Conservation (phyloP, 2,329 filamentous ascomycete species). For the Atkinsonella hypoxylon region DNA sequence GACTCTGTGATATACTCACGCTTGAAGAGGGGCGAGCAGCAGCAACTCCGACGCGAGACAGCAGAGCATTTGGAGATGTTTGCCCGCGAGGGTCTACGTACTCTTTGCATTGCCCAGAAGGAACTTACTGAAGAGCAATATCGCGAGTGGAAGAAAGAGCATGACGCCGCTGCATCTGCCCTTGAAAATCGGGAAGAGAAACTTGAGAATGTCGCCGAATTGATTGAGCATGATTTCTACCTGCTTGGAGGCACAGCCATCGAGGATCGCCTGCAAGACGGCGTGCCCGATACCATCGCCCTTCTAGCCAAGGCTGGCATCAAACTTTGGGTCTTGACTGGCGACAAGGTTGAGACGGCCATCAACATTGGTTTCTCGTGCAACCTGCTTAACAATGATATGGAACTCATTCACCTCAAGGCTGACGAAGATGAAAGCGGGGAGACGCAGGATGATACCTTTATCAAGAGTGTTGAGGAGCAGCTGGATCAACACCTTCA, state of each 20-base stretch:
- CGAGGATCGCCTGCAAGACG: constrained; percentile 92
- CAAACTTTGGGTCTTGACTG: constrained; percentile 96
- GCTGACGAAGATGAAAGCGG: constrained; percentile 59
- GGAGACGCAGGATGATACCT: constrained; percentile 32
- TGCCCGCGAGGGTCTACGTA: constrained; percentile 86
- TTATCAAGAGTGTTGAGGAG: constrained; percentile 48
- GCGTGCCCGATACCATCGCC: constrained; percentile 90
- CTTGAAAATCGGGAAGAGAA: constrained; percentile 85
- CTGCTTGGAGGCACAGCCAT: constrained; percentile 92
- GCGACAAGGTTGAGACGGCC: constrained; percentile 97
- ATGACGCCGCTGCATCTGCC: constrained; percentile 76
- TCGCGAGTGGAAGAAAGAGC: constrained; percentile 68
- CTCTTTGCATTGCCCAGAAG: constrained; percentile 82
- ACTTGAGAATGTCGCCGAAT: constrained; percentile 76
- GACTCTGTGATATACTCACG: constrained; percentile 96
- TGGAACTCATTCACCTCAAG: constrained; percentile 90
- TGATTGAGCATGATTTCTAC: constrained; percentile 80
- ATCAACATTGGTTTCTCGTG: constrained; percentile 99
- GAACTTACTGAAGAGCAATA: constrained; percentile 77
- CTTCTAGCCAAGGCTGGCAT: constrained; percentile 87
- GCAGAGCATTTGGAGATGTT: constrained; percentile 96
- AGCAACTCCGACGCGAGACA: constrained; percentile 68
- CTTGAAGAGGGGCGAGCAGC: constrained; percentile 72
- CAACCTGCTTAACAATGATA: constrained; percentile 92
- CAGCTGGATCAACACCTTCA: constrained; percentile 64